Percentiles rank a stretch among this genome's conserved stretches.
phyloP scores from a whole-genome alignment of 371 early-diverging fungal species.

The Mortierella sp. region DNA sequence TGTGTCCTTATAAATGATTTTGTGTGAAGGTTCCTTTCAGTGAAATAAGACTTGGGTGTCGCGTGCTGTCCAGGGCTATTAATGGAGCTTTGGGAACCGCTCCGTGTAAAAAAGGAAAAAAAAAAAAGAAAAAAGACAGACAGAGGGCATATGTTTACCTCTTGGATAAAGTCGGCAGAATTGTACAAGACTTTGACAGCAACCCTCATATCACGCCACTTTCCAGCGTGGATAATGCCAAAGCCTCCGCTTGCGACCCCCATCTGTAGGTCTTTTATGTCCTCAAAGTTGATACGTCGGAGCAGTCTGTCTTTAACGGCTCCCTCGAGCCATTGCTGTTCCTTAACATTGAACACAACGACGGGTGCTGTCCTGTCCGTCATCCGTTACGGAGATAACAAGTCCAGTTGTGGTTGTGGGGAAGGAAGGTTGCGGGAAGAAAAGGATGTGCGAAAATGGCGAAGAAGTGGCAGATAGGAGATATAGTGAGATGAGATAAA shows the following conservation, averaged over 20 bases:
- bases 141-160: slow-evolving; percentile 39
- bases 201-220: slow-evolving; percentile 45
- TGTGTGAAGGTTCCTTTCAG: too few species aligned
- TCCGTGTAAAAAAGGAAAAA: too few species aligned
- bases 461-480: background rate
- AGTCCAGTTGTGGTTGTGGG: background rate
- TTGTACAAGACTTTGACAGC: slow-evolving; percentile 52
- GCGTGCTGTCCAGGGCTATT: too few species aligned
- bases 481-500: background rate
- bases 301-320: slow-evolving; percentile 42
- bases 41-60: too few species aligned
- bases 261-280: slow-evolving; percentile 34
- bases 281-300: slow-evolving; percentile 46
- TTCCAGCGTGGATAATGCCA: slow-evolving; percentile 47
- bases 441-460: background rate
- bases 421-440: background rate
- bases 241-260: slow-evolving; percentile 54
- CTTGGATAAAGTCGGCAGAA: slow-evolving; percentile 53
- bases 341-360: slow-evolving; percentile 37
- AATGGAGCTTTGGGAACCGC: too few species aligned
- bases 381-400: slow-evolving; percentile 11
- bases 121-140: too few species aligned
- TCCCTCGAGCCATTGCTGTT: slow-evolving; percentile 49
- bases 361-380: slow-evolving; percentile 48
- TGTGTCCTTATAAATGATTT: too few species aligned